phyloP scores from a whole-genome alignment of 202 grass and related monocot genomes.

The Dendrocalamus latiflorus region DNA sequence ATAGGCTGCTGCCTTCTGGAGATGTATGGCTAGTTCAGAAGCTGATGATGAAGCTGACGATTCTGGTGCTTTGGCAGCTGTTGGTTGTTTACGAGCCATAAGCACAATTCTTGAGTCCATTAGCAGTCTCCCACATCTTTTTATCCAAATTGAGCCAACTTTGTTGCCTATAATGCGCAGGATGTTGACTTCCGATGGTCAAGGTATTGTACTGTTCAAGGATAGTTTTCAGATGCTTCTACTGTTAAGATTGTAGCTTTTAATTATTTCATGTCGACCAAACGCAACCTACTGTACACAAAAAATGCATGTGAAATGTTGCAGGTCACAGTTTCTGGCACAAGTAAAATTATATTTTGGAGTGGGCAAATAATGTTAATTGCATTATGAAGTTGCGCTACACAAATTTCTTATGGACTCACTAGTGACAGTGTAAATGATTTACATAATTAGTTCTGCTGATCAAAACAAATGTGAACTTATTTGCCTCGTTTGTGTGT shows the following conservation, averaged over 20 bases:
- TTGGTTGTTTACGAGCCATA: constrained; percentile 85
- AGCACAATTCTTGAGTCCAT: constrained; percentile 90
- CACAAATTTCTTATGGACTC: no score
- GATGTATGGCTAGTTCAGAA: constrained; percentile 80
- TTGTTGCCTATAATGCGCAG: constrained; percentile 79
- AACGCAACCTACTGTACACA: no score
- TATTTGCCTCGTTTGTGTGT: no score
- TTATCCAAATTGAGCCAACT: constrained; percentile 68
- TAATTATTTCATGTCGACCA: no score
- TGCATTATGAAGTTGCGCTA: no score
- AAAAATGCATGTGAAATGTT: no score
- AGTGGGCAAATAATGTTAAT: no score
- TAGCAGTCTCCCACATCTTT: constrained; percentile 82
- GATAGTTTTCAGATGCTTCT: neutral
- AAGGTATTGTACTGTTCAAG: constrained; percentile 53
- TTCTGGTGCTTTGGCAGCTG: constrained; percentile 83
- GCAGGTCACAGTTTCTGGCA: no score
- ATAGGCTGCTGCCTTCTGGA: constrained; percentile 84
- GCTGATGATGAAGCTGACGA: constrained; percentile 85
- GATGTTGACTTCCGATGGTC: constrained; percentile 84
- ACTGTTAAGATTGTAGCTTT: neutral
- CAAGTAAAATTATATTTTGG: no score
- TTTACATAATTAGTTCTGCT: no score
- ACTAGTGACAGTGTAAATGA: no score
- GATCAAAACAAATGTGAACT: no score